Evolutionary conservation across 208 protist species (phyloP), one percentile per base, ranked within the genome.

Genomic region (Trypanosoma brucei): DNA sequence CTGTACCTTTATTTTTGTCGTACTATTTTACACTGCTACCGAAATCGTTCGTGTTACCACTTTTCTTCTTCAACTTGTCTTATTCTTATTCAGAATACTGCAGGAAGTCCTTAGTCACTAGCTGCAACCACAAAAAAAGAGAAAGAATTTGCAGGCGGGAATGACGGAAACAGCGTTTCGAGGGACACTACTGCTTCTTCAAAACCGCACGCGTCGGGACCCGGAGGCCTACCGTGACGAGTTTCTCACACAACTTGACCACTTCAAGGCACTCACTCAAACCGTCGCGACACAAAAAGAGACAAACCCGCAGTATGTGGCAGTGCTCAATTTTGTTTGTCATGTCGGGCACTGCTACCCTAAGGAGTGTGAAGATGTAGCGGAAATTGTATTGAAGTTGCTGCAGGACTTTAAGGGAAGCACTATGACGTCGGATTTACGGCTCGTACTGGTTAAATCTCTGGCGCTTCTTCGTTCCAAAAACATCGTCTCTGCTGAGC

Each of bases 221-320:
- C 94, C 96, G 4, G 75, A 95, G 53, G 96, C 91, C 6, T 98
- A 99, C 79, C 65, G 75, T 33, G 96, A 98, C 33, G 98, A 99
- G 64, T 98, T 98, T 65, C 51, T 93, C 5, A 81, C 93, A 7
- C 95, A 98, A 75, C 78, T 96, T 6, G 88, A 97, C 33, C 96
- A 98, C 72, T 98, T 97, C 65, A 72, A 92, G 51, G 91, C 90
- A 34, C 80, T 84, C 11, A 86, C 95, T 53, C 72, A 91, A 38
- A 96, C 96, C 13, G 92, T 98, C 37, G 70, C 85, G 76, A 64
- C 95, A 40, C 92, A 98, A 52, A 71, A 81, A 31, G 78, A 48
- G 2, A 78, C 71, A 44, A 98, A 97, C 62, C 93, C 96, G 30
- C 79, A 90, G 66, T 91, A 87, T 59, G 80, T 91, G 33, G 81